A percentile compares a stretch with the other conserved stretches of the same genome.
Evolutionary conservation across 495 filamentous ascomycete species (phyloP).

Genomic region (Talaromyces thailandensis): DNA sequence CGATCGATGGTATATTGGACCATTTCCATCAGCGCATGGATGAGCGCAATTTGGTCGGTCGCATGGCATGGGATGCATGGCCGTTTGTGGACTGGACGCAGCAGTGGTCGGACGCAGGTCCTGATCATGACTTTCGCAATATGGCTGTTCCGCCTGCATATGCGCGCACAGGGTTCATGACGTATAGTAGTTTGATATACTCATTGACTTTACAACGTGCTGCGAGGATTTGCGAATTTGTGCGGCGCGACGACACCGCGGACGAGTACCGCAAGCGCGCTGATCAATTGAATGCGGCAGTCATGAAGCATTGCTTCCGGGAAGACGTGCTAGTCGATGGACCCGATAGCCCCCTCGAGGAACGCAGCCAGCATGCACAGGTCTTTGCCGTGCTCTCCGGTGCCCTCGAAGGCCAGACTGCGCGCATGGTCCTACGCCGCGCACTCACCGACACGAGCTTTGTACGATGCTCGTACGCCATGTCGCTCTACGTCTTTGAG

Average conservation of each 20-base stretch:
- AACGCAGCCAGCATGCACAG: slow-evolving; percentile 19
- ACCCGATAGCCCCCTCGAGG: slow-evolving; percentile 6
- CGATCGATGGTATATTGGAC: slow-evolving; percentile 16
- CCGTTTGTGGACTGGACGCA: slow-evolving; percentile 21
- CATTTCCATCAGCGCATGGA: slow-evolving; percentile 14
- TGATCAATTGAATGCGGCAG: slow-evolving; percentile 9
- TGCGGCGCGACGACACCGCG: slow-evolving; percentile 10
- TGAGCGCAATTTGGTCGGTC: slow-evolving; percentile 11
- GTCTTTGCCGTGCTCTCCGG: slow-evolving; percentile 18
- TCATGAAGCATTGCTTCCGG: slow-evolving; percentile 11
- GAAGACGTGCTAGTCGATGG: slow-evolving; percentile 12
- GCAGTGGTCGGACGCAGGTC: slow-evolving; percentile 15
- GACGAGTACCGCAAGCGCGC: slow-evolving; percentile 13
- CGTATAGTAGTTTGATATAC: slow-evolving; percentile 14
- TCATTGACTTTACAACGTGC: slow-evolving; percentile 12
- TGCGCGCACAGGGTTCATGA: slow-evolving; percentile 4
- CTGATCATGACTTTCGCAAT: slow-evolving; percentile 7
- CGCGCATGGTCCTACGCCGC: slow-evolving; percentile 5
- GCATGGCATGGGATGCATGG: slow-evolving; percentile 15
- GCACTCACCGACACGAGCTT: slow-evolving; percentile 5
- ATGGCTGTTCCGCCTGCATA: slow-evolving; percentile 13
- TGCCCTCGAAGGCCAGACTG: slow-evolving; percentile 7
- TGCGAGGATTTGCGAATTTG: slow-evolving; percentile 12
- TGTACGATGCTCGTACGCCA: slow-evolving; percentile 15
- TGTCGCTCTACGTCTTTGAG: slow-evolving; percentile 19